phyloP scores from a whole-genome alignment of 2,329 filamentous ascomycete genomes.

The Phyllosticta citrichinensis region DNA sequence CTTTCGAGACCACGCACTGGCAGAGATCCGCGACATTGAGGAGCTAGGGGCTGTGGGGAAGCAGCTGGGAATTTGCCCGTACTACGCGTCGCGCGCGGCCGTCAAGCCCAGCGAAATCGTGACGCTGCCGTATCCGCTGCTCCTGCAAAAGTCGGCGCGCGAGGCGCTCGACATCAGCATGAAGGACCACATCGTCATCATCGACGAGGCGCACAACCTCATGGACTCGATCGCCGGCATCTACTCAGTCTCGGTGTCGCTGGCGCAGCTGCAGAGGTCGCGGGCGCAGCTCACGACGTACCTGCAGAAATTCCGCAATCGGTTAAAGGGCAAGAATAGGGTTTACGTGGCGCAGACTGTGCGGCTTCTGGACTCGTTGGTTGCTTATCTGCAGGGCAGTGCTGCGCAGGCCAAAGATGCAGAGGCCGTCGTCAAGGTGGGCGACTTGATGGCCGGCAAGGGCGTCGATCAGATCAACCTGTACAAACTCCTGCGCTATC shows the following conservation, averaged over 20 bases:
- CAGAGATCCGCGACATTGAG: slow-evolving; percentile 85
- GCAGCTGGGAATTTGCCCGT: slow-evolving; percentile 75
- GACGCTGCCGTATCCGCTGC: slow-evolving; percentile 81
- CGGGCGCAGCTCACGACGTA: slow-evolving; percentile 71
- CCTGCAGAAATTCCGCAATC: slow-evolving; percentile 77
- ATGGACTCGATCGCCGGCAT: slow-evolving; percentile 90
- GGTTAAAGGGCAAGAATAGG: slow-evolving; percentile 80
- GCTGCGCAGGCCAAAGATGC: slow-evolving; percentile 27
- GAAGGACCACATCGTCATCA: slow-evolving; percentile 82
- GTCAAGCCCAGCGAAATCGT: slow-evolving; percentile 82
- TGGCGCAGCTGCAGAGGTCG: slow-evolving; percentile 62
- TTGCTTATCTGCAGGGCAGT: slow-evolving; percentile 54
- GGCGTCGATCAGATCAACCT: slow-evolving; percentile 93
- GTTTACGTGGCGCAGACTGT: slow-evolving; percentile 85
- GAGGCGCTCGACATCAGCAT: slow-evolving; percentile 81
- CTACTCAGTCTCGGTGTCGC: slow-evolving; percentile 65
- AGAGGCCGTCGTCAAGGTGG: slow-evolving; percentile 61
- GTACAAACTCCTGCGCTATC: slow-evolving; percentile 75
- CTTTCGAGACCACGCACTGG: slow-evolving; percentile 77
- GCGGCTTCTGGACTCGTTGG: slow-evolving; percentile 70
- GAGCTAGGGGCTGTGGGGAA: slow-evolving; percentile 73
- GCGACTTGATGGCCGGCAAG: slow-evolving; percentile 67
- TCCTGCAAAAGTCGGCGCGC: slow-evolving; percentile 76
- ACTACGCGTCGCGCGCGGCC: slow-evolving; percentile 84
- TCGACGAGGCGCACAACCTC: slow-evolving; percentile 95